phyloP scores from a whole-genome alignment of 352 stramenopile species.

The Pythium insidiosum region DNA sequence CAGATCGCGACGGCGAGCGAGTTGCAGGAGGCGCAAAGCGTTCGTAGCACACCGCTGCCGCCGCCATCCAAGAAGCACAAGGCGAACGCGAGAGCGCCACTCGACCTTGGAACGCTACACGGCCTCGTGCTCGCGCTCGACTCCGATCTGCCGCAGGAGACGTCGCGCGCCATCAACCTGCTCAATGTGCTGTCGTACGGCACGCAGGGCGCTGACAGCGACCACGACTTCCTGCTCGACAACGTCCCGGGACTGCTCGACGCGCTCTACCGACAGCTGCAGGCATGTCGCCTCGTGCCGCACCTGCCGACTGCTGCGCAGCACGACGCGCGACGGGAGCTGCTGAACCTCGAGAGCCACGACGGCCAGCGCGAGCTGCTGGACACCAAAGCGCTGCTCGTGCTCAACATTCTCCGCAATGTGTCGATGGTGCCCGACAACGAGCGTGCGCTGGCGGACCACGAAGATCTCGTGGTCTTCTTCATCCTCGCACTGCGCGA shows the following conservation, averaged over 20 bases:
- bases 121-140: conserved; percentile 64
- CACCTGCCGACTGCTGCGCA: conserved; percentile 11
- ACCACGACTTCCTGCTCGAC: conserved; percentile 60
- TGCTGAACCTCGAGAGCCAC: conserved; percentile 38
- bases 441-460: conserved; percentile 47
- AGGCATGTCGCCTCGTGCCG: conserved; percentile 38
- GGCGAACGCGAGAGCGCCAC: conserved; percentile 32
- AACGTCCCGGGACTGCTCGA: conserved; percentile 66
- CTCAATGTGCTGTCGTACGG: conserved; percentile 69
- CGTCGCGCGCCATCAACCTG: conserved; percentile 52
- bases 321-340: conserved; percentile 15
- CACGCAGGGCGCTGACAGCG: conserved; percentile 27
- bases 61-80: conserved; percentile 59
- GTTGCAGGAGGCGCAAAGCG: conserved; percentile 55
- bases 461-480: conserved; percentile 58
- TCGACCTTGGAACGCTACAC: conserved; percentile 55
- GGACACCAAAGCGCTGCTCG: conserved; percentile 35
- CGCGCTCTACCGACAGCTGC: conserved; percentile 62
- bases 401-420: conserved; percentile 80
- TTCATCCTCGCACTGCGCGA: conserved; percentile 48
- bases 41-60: conserved; percentile 53
- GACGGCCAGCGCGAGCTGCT: conserved; percentile 45
- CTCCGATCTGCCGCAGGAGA: conserved; percentile 45
- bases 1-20: conserved; percentile 52
- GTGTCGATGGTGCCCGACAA: conserved; percentile 66